A percentile compares a stretch with the other conserved stretches of the same genome.
These are phyloP conservation scores for Castanopsis chinensis DNA, from an alignment of 306 rosid genomes.

Conservation along the genomic window DNA sequence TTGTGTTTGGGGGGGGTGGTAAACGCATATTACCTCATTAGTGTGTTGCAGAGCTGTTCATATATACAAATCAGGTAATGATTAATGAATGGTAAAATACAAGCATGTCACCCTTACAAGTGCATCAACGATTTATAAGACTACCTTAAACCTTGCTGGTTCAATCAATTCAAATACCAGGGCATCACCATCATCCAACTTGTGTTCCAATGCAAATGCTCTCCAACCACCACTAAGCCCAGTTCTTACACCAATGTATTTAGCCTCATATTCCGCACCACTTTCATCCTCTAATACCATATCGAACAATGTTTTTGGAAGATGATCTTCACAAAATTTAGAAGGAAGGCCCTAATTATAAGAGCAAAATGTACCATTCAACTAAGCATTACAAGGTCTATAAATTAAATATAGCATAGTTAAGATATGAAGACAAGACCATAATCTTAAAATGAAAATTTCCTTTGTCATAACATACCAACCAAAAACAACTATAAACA, in stretches of 20 bases:
- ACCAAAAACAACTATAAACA: conserved; percentile 89
- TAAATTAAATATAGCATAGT: not conserved
- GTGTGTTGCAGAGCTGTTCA: not conserved
- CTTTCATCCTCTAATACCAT: conserved; percentile 66
- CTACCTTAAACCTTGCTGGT: conserved; percentile 60
- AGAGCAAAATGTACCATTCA: not conserved
- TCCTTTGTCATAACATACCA: conserved; percentile 52
- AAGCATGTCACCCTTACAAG: not conserved
- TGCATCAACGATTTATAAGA: not conserved
- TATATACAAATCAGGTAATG: not conserved
- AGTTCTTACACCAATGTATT: conserved; percentile 49
- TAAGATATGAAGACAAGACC: not conserved
- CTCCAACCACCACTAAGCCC: conserved; percentile 89
- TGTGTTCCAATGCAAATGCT: conserved; percentile 76
- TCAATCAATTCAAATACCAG: conserved; percentile 66
- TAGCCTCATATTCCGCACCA: conserved; percentile 48
- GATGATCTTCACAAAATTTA: conserved; percentile 57
- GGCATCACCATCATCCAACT: conserved; percentile 82
- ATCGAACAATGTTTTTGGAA: conserved; percentile 36
- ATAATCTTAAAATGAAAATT: not conserved
- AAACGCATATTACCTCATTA: not conserved
- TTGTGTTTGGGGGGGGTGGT: rapidly evolving
- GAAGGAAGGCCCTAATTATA: conserved; percentile 60
- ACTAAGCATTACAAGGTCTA: not conserved
- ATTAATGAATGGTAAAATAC: not conserved